Conservation (phyloP, 2,329 filamentous ascomycete genomes). For the Verruconis gallopava region DNA sequence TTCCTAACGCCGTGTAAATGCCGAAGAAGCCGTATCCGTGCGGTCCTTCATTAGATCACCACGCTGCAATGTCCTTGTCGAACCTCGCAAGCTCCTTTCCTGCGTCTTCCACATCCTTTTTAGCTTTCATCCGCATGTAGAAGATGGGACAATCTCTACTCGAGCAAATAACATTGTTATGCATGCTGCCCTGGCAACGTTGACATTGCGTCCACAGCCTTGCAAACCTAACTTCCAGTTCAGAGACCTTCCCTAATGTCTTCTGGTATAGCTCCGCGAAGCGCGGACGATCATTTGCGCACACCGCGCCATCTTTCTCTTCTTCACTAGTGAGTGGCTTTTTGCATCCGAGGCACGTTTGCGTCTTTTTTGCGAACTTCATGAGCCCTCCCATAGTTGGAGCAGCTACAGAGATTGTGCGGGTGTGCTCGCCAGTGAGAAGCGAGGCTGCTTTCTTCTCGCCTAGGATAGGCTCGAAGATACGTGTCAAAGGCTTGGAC, state of each 20-base stretch:
- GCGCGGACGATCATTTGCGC: slow-evolving; percentile 68
- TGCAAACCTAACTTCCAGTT: slow-evolving; percentile 85
- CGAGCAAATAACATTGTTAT: slow-evolving; percentile 95
- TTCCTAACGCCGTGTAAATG: no score
- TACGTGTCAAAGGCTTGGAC: slow-evolving; percentile 82
- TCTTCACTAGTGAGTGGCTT: slow-evolving; percentile 73
- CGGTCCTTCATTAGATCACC: no score
- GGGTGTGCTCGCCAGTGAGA: slow-evolving; percentile 84
- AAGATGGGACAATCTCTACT: slow-evolving; percentile 97
- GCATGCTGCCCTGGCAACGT: slow-evolving; percentile 92
- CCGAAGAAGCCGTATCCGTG: no score
- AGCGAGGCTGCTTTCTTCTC: slow-evolving; percentile 81
- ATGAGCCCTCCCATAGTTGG: slow-evolving; percentile 87
- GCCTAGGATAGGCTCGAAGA: slow-evolving; percentile 95
- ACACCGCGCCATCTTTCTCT: slow-evolving; percentile 77
- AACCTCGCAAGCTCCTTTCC: slow-evolving; percentile 84
- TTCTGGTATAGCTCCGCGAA: slow-evolving; percentile 90
- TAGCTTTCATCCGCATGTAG: slow-evolving; percentile 99
- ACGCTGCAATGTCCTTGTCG: slow-evolving; percentile 68
- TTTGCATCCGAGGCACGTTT: slow-evolving; percentile 98
- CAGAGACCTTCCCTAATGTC: slow-evolving; percentile 74
- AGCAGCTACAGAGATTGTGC: slow-evolving; percentile 84
- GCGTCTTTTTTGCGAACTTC: slow-evolving; percentile 97
- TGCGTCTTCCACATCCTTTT: slow-evolving; percentile 94
- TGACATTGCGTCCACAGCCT: slow-evolving; percentile 97